Percentiles rank a stretch among this genome's conserved stretches.
phyloP scores from a whole-genome alignment of 2,329 filamentous ascomycete species.

The Diplocarpon rosae region DNA sequence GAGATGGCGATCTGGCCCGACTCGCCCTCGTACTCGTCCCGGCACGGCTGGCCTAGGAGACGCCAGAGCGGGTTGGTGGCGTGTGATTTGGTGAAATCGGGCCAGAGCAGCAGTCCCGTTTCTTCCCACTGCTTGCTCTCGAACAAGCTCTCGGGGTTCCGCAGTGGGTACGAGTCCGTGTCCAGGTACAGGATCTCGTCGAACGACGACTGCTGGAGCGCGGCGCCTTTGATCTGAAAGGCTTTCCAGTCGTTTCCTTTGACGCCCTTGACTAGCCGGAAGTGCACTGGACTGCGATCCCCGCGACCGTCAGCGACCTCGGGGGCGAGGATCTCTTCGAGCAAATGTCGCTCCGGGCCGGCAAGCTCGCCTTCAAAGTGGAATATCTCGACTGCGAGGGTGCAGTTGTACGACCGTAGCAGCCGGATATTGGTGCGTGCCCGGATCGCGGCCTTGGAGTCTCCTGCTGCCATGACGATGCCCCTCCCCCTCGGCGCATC shows the following conservation, averaged over 20 bases:
- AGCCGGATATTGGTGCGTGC: slow-evolving; percentile 14
- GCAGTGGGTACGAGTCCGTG: slow-evolving; percentile 13
- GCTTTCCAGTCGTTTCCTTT: slow-evolving; percentile 16
- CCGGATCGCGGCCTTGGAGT: slow-evolving; percentile 7
- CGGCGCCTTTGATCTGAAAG: slow-evolving; percentile 16
- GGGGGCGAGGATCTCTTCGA: slow-evolving; percentile 5
- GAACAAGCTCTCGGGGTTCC: slow-evolving; percentile 13
- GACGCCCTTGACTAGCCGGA: slow-evolving; percentile 9
- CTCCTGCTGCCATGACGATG: slow-evolving; percentile 18
- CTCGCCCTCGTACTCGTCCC: slow-evolving; percentile 16
- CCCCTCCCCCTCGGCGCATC: slow-evolving; percentile 12
- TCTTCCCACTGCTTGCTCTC: slow-evolving; percentile 12
- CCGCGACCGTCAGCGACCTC: background rate
- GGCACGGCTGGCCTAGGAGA: slow-evolving; percentile 9
- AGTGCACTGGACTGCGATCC: slow-evolving; percentile 2
- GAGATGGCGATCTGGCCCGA: slow-evolving; percentile 15
- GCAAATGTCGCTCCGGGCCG: slow-evolving; percentile 4
- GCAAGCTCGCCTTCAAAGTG: slow-evolving; percentile 14
- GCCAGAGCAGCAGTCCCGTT: slow-evolving; percentile 14
- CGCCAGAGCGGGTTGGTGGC: slow-evolving; percentile 15
- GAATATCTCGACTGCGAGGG: slow-evolving; percentile 16
- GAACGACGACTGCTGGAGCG: slow-evolving; percentile 16
- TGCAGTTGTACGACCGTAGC: slow-evolving; percentile 15
- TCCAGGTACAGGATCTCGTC: slow-evolving; percentile 16
- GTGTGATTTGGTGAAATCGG: slow-evolving; percentile 15